Conservation (phyloP, 2,329 filamentous ascomycete genomes). For the Thielaviopsis populi region DNA sequence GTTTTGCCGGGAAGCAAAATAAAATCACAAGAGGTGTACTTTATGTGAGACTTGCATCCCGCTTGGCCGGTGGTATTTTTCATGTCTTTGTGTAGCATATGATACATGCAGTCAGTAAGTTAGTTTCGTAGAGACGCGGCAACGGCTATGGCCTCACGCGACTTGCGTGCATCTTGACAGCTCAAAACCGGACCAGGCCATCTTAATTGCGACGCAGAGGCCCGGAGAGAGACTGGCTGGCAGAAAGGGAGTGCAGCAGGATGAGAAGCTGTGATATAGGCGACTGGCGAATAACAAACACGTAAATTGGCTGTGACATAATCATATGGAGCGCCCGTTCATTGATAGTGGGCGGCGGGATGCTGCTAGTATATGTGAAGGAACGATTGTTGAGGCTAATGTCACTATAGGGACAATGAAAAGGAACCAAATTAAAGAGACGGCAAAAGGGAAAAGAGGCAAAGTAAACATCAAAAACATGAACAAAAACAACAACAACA, state of each 20-base stretch:
- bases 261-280: background rate
- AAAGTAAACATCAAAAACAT: constrained; percentile 1
- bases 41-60: background rate
- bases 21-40: too few relatives aligned
- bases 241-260: background rate
- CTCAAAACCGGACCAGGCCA: background rate
- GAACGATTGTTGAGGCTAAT: background rate
- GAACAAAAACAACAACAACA: background rate
- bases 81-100: background rate
- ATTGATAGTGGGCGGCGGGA: background rate
- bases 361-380: background rate
- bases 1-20: background rate
- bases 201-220: background rate
- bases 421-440: background rate
- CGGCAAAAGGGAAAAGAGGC: background rate
- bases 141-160: background rate
- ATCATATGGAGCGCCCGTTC: background rate
- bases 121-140: background rate
- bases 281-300: background rate
- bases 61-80: background rate
- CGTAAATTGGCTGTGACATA: background rate
- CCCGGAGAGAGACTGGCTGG: background rate
- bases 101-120: background rate
- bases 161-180: background rate
- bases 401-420: background rate